phyloP scores from a whole-genome alignment of 2,329 filamentous ascomycete genomes.

The Sordariomycetes sp. region DNA sequence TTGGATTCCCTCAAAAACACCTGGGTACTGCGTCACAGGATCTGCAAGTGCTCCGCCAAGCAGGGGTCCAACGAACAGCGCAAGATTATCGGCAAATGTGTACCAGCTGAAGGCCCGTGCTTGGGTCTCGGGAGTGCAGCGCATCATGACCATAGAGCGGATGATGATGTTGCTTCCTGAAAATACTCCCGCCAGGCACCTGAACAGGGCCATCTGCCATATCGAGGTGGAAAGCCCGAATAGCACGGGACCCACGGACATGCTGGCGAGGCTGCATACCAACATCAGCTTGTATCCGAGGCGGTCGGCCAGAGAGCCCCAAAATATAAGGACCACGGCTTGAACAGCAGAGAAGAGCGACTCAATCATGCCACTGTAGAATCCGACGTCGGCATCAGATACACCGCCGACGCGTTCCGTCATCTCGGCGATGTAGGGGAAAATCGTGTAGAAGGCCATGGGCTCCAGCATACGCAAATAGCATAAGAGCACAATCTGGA shows the following conservation, averaged over 20 bases:
- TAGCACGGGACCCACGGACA: slow-evolving; percentile 48
- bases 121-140: slow-evolving; percentile 60
- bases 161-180: slow-evolving; percentile 66
- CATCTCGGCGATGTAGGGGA: slow-evolving; percentile 65
- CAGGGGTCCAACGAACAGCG: slow-evolving; percentile 63
- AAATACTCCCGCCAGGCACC: slow-evolving; percentile 65
- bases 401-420: slow-evolving; percentile 56
- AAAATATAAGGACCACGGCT: slow-evolving; percentile 66
- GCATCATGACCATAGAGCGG: slow-evolving; percentile 68
- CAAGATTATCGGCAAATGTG: slow-evolving; percentile 64
- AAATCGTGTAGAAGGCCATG: slow-evolving; percentile 72
- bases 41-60: slow-evolving; percentile 61
- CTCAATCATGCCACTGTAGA: slow-evolving; percentile 70
- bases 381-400: slow-evolving; percentile 57
- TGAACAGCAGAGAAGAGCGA: slow-evolving; percentile 66
- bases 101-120: slow-evolving; percentile 68
- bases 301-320: slow-evolving; percentile 55
- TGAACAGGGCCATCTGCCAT: slow-evolving; percentile 66
- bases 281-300: slow-evolving; percentile 66
- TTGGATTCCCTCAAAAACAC: slow-evolving; percentile 32
- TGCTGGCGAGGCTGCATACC: slow-evolving; percentile 55
- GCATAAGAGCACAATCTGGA: slow-evolving; percentile 67
- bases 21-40: slow-evolving; percentile 54
- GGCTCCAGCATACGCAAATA: slow-evolving; percentile 66
- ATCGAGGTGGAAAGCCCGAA: no score